Evolutionary conservation across 75 land plant genomes (phyloP).

Genomic region (Sequoiadendron giganteum): DNA sequence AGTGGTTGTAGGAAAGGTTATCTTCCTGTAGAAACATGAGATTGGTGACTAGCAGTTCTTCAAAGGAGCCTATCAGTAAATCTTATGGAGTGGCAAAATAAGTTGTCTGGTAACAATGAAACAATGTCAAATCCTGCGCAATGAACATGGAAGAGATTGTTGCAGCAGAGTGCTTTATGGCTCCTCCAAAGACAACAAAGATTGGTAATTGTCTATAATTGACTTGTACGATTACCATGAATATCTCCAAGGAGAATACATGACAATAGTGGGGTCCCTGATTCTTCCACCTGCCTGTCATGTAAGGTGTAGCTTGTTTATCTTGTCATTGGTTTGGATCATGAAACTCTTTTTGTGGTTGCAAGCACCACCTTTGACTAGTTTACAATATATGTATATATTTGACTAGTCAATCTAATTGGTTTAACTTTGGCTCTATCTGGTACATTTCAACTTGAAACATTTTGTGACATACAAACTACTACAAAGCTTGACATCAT

Average conservation of each 20-base stretch:
- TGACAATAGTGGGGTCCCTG: neutral
- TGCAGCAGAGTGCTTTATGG: neutral
- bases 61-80: neutral
- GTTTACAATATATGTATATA: too few relatives aligned
- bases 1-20: neutral
- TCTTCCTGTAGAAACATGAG: neutral
- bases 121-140: neutral
- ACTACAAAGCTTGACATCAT: neutral
- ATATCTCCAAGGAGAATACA: neutral
- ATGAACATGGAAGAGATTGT: neutral
- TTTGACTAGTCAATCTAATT: too few relatives aligned
- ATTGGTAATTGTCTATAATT: neutral
- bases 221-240: neutral
- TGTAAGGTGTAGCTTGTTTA: neutral
- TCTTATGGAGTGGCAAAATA: neutral
- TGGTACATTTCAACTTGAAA: neutral
- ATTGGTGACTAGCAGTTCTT: neutral
- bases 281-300: neutral
- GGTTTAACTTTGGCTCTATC: neutral
- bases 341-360: neutral
- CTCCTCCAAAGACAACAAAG: neutral
- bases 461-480: neutral
- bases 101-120: neutral
- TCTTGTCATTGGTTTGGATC: neutral
- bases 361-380: too few relatives aligned